A percentile compares a stretch with the other conserved stretches of the same genome.
phyloP scores from a whole-genome alignment of 768 basidiomycete species.

The Suillus subalutaceus region DNA sequence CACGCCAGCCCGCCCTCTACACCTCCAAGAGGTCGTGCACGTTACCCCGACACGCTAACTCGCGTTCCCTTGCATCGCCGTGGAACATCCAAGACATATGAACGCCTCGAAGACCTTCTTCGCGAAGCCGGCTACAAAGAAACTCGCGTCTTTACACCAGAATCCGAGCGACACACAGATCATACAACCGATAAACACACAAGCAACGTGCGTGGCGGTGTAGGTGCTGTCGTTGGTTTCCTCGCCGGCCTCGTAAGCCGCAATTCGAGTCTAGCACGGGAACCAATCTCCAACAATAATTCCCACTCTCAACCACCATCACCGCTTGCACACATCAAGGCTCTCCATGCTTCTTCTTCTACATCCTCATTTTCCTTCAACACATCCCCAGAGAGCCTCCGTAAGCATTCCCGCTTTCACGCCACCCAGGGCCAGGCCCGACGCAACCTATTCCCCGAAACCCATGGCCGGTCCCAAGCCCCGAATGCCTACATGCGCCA shows the following conservation, averaged over 20 bases:
- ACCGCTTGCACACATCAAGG: constrained; percentile 21
- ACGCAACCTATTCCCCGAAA: not conserved
- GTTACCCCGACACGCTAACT: constrained; percentile 62
- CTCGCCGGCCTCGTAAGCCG: constrained; percentile 58
- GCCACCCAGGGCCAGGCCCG: constrained; percentile 1
- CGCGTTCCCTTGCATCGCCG: constrained; percentile 77
- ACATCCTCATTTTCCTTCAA: constrained; percentile 17
- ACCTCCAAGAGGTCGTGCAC: constrained; percentile 45
- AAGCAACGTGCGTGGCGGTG: constrained; percentile 45
- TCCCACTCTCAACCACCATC: constrained; percentile 30
- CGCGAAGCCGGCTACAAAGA: constrained; percentile 92
- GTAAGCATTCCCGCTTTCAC: constrained; percentile 11
- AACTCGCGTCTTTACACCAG: constrained; percentile 87
- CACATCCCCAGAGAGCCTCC: constrained; percentile 27
- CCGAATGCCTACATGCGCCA: constrained; percentile 17
- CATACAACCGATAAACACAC: constrained; percentile 24
- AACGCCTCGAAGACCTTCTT: constrained; percentile 83
- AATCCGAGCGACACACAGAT: constrained; percentile 55
- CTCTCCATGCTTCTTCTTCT: constrained; percentile 18
- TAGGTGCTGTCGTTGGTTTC: constrained; percentile 65
- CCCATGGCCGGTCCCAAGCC: not conserved
- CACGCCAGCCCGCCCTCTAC: constrained; percentile 39
- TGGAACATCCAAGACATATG: constrained; percentile 81
- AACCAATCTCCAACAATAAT: constrained; percentile 18
- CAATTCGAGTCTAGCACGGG: constrained; percentile 24